A percentile compares a stretch with the other conserved stretches of the same genome.
These are phyloP conservation scores for Pseudovirgaria hyperparasitica DNA, from an alignment of 2,329 filamentous ascomycete species.

Conservation along the genomic window DNA sequence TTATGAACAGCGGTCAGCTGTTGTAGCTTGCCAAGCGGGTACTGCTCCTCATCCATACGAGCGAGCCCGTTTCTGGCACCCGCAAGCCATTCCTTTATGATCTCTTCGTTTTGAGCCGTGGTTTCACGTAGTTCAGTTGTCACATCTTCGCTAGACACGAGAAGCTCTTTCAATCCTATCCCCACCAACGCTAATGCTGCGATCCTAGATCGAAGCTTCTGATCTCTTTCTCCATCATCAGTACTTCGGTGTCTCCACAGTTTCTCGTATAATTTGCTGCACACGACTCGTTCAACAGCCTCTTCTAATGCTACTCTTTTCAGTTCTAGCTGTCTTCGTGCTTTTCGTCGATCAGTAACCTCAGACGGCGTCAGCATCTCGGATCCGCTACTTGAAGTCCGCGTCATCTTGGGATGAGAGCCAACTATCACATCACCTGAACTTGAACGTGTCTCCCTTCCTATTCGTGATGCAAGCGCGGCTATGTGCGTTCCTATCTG, in stretches of 20 bases:
- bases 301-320: conserved; percentile 74
- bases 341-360: conserved; percentile 65
- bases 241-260: conserved; percentile 88
- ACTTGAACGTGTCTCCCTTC: conserved; percentile 49
- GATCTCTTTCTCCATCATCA: conserved; percentile 87
- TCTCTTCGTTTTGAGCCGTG: conserved; percentile 38
- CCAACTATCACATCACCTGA: conserved; percentile 29
- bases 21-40: conserved; percentile 82
- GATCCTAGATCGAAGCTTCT: conserved; percentile 87
- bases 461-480: conserved; percentile 61
- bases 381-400: conserved; percentile 28
- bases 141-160: conserved; percentile 39
- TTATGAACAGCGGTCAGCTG: conserved; percentile 83
- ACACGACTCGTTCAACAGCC: conserved; percentile 75
- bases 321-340: conserved; percentile 62
- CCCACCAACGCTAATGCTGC: conserved; percentile 83
- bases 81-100: conserved; percentile 61
- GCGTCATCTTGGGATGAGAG: conserved; percentile 23
- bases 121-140: conserved; percentile 45
- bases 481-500: conserved; percentile 83
- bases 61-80: conserved; percentile 55
- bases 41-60: conserved; percentile 75
- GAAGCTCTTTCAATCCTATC: conserved; percentile 75
- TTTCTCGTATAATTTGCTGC: conserved; percentile 68
- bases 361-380: conserved; percentile 83